Evolutionary conservation across 139 green algal species (phyloP).

Genomic region (Chlorella sp.): DNA sequence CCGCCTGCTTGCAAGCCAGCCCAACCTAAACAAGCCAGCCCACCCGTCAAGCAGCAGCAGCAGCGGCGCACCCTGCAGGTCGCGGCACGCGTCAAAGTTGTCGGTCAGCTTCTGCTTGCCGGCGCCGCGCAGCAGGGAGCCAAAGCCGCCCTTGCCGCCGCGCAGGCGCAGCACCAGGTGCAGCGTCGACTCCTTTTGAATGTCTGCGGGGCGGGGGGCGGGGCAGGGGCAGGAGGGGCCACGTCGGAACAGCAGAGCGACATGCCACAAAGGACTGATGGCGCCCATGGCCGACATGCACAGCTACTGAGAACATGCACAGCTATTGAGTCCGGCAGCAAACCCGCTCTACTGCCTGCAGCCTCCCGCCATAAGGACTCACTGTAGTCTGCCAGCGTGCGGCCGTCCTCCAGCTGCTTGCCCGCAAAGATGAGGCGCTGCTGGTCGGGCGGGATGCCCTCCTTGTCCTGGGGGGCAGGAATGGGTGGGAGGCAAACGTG

Average conservation of each 20-base stretch:
- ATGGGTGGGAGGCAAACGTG: no score
- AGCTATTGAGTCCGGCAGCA: no score
- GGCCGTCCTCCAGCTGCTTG: slow-evolving; percentile 96
- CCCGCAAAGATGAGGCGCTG: slow-evolving; percentile 96
- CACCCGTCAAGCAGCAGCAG: no score
- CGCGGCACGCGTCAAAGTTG: slow-evolving; percentile 94
- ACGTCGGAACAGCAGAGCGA: background rate
- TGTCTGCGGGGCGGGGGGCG: background rate
- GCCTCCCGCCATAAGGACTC: no score
- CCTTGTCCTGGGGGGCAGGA: slow-evolving; percentile 71
- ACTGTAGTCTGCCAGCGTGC: slow-evolving; percentile 93
- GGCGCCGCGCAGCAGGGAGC: slow-evolving; percentile 89
- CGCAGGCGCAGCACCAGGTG: slow-evolving; percentile 96
- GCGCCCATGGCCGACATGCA: no score
- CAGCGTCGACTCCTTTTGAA: slow-evolving; percentile 85
- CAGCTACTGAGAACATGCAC: no score
- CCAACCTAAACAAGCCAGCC: no score
- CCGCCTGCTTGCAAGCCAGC: no score
- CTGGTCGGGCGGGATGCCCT: slow-evolving; percentile 91
- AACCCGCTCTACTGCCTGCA: no score
- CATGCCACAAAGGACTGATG: no score
- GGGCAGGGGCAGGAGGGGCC: background rate
- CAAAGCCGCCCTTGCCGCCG: slow-evolving; percentile 97
- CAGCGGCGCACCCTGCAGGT: slow-evolving; percentile 71
- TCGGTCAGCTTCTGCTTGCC: slow-evolving; percentile 82